These are phyloP conservation scores for Raffaelea arxii DNA, from an alignment of 2,329 filamentous ascomycete genomes.

Conservation along the genomic window DNA sequence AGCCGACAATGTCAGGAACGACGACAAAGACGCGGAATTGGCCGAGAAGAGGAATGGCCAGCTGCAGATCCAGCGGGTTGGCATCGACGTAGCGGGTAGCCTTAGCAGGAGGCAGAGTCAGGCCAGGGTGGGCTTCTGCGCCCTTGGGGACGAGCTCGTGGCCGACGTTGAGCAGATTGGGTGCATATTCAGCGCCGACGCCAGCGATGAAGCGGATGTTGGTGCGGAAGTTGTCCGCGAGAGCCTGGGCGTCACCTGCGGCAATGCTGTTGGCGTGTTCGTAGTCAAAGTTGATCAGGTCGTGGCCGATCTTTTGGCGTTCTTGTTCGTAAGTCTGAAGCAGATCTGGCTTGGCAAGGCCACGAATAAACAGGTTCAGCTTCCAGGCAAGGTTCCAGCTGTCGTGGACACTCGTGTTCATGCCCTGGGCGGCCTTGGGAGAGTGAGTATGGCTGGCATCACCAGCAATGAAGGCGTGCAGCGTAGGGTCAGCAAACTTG, in stretches of 20 bases:
- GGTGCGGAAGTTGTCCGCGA: conserved; percentile 53
- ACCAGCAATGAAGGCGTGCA: conserved; percentile 50
- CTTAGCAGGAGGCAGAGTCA: conserved; percentile 54
- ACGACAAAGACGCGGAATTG: conserved; percentile 70
- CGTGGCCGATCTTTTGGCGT: conserved; percentile 50
- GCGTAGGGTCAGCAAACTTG: conserved; percentile 51
- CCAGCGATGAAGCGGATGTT: conserved; percentile 61
- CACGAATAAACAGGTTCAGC: conserved; percentile 42
- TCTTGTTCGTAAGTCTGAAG: conserved; percentile 53
- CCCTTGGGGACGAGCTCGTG: conserved; percentile 24
- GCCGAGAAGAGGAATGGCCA: conserved; percentile 68
- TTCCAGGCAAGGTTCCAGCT: conserved; percentile 55
- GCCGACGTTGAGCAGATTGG: conserved; percentile 36
- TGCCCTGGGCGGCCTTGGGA: conserved; percentile 56
- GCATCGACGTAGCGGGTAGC: conserved; percentile 67
- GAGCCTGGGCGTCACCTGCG: conserved; percentile 44
- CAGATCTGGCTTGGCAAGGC: conserved; percentile 41
- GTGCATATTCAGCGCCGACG: conserved; percentile 48
- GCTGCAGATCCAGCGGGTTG: conserved; percentile 66
- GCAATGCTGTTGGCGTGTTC: conserved; percentile 33
- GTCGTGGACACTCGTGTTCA: conserved; percentile 52
- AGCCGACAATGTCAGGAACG: conserved; percentile 45
- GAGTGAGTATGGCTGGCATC: conserved; percentile 58
- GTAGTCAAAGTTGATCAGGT: conserved; percentile 48
- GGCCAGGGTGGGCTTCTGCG: conserved; percentile 36